Percentiles rank a stretch among this genome's conserved stretches.
Conservation (phyloP, 2,329 filamentous ascomycete genomes). For the Claviceps cyperi region DNA sequence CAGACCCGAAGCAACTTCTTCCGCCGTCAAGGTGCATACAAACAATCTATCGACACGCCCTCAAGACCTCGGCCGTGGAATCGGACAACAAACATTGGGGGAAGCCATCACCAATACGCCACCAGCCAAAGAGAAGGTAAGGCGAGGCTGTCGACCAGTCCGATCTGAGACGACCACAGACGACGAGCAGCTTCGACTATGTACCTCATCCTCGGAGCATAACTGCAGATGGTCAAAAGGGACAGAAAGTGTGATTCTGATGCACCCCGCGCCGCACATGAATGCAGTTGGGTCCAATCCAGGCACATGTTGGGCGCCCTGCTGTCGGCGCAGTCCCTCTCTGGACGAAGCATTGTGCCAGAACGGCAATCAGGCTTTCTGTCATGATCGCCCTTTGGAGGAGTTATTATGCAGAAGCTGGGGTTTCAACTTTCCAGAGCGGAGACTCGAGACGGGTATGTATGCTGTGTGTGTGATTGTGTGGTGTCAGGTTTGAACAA, state of each 20-base stretch:
- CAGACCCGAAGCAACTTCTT: neutral
- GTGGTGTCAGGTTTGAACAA: neutral
- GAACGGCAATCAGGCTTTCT: neutral
- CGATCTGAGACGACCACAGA: too few relatives aligned
- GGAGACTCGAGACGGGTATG: neutral
- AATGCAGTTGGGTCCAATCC: too few relatives aligned
- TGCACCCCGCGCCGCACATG: too few relatives aligned
- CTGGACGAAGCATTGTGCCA: neutral
- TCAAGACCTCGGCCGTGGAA: neutral
- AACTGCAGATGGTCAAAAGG: too few relatives aligned
- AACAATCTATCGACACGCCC: conserved; percentile 5
- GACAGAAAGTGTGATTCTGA: too few relatives aligned
- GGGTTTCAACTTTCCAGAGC: neutral
- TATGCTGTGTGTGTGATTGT: neutral
- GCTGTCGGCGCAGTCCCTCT: neutral
- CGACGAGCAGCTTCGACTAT: too few relatives aligned
- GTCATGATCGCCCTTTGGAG: neutral
- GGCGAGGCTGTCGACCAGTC: neutral
- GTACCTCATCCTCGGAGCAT: too few relatives aligned
- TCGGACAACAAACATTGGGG: neutral
- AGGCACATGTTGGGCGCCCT: too few relatives aligned
- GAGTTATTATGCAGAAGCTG: neutral
- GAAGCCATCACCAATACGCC: neutral
- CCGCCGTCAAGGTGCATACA: neutral
- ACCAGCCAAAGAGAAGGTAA: neutral